phyloP scores from a whole-genome alignment of 2,329 filamentous ascomycete genomes.

The Nemania abortiva region DNA sequence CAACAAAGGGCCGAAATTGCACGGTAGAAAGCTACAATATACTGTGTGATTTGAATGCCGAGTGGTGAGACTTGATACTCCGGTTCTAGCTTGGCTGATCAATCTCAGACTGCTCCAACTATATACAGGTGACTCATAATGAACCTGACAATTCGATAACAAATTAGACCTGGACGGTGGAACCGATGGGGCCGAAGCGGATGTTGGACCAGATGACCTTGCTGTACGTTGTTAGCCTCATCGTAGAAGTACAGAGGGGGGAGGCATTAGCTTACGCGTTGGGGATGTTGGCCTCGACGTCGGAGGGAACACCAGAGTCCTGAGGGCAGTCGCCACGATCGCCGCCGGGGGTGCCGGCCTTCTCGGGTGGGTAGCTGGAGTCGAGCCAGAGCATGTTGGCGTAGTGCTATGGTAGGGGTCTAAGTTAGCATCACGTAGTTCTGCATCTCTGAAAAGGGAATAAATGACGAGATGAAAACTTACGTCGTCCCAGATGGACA shows the following conservation, averaged over 20 bases:
- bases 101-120: constrained; percentile 14
- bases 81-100: constrained; percentile 3
- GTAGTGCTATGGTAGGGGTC: constrained; percentile 54
- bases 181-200: constrained; percentile 62
- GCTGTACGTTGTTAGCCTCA: constrained; percentile 43
- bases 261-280: constrained; percentile 49
- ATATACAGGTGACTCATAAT: constrained; percentile 33
- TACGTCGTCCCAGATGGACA: constrained; percentile 71
- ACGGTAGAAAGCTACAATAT: constrained; percentile 17
- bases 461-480: constrained; percentile 23
- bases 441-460: not conserved
- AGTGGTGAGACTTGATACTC: not conserved
- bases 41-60: constrained; percentile 4
- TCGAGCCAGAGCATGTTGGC: constrained; percentile 73
- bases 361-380: constrained; percentile 59
- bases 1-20: not conserved
- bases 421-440: constrained; percentile 28
- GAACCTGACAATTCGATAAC: constrained; percentile 9
- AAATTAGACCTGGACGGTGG: constrained; percentile 55
- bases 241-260: not conserved
- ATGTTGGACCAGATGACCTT: constrained; percentile 64
- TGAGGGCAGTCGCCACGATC: constrained; percentile 63
- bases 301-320: constrained; percentile 59
- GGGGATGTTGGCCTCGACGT: constrained; percentile 58
- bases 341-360: constrained; percentile 56